Evolutionary conservation across 441 rosid species (phyloP).

Genomic region (Monsonia emarginata): DNA sequence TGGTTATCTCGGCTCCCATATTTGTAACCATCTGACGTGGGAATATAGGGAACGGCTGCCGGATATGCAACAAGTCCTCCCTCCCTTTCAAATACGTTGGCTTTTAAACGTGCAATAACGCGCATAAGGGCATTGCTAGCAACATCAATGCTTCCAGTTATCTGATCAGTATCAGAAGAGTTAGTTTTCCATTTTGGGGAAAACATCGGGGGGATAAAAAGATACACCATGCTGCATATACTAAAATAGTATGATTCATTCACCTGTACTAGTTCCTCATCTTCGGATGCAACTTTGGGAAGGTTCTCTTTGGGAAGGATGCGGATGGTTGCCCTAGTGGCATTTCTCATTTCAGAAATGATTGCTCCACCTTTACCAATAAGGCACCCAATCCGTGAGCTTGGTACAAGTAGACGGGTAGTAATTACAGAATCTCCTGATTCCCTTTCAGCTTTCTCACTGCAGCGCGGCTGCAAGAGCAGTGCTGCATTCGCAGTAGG

Average conservation of each 20-base stretch:
- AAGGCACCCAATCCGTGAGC: constrained; percentile 88
- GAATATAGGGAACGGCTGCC: constrained; percentile 81
- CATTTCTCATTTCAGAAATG: constrained; percentile 77
- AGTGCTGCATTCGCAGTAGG: constrained; percentile 85
- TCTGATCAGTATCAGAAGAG: constrained; percentile 34
- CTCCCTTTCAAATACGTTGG: constrained; percentile 80
- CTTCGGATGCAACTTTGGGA: constrained; percentile 79
- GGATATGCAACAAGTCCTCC: constrained; percentile 56
- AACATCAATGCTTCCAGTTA: constrained; percentile 82
- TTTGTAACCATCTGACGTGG: constrained; percentile 39
- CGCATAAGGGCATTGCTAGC: constrained; percentile 91
- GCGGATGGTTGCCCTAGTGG: constrained; percentile 82
- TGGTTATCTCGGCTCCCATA: constrained; percentile 59
- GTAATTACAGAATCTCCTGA: constrained; percentile 72
- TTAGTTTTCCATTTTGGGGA: constrained; percentile 10
- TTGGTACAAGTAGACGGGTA: constrained; percentile 84
- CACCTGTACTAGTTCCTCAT: constrained; percentile 98
- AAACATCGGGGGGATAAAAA: constrained; percentile 11
- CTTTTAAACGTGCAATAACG: constrained; percentile 67
- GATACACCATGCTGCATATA: constrained; percentile 1
- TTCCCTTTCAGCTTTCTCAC: constrained; percentile 85
- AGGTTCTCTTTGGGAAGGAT: constrained; percentile 76
- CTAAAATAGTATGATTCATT: constrained; percentile 1
- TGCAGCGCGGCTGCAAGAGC: constrained; percentile 81
- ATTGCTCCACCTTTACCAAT: constrained; percentile 92